Conservation (phyloP, 2,329 filamentous ascomycete species). For the Aureobasidium sp. region DNA sequence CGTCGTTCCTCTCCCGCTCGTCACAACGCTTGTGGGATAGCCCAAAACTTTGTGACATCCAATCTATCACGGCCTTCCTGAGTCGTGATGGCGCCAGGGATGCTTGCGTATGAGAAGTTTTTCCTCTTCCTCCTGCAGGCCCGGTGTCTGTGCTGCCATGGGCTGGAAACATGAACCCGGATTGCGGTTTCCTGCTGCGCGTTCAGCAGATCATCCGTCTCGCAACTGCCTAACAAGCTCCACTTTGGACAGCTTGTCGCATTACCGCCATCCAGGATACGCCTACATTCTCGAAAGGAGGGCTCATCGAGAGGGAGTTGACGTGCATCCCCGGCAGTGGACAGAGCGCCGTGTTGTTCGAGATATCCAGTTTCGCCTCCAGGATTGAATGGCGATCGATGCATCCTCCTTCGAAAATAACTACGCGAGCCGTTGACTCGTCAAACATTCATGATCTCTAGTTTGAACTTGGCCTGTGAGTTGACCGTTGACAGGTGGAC, state of each 20-base stretch:
- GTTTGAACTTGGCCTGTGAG: slow-evolving; percentile 2
- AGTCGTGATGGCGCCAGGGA: slow-evolving; percentile 10
- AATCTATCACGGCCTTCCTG: background rate
- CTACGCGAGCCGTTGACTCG: slow-evolving; percentile 11
- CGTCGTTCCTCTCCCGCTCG: slow-evolving; percentile 9
- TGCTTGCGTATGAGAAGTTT: background rate
- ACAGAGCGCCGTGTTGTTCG: background rate
- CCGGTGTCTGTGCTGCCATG: slow-evolving; percentile 3
- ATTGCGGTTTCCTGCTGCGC: slow-evolving; percentile 8
- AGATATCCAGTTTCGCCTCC: background rate
- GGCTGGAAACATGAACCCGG: slow-evolving; percentile 10
- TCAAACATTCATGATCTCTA: slow-evolving; percentile 8
- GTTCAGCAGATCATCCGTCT: slow-evolving; percentile 11
- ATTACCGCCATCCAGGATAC: slow-evolving; percentile 11
- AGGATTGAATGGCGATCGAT: slow-evolving; percentile 3
- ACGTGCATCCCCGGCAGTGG: slow-evolving; percentile 5
- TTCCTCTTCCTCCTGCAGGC: background rate
- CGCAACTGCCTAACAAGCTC: slow-evolving; percentile 3
- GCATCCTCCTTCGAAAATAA: slow-evolving; percentile 7
- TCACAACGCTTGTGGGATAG: slow-evolving; percentile 10
- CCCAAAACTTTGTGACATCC: background rate
- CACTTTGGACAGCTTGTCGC: background rate
- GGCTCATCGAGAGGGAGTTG: background rate
- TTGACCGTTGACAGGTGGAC: slow-evolving; percentile 14
- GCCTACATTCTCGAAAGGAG: slow-evolving; percentile 2